phyloP scores from a whole-genome alignment of 495 filamentous ascomycete genomes.

The Chaetomium fimeti region DNA sequence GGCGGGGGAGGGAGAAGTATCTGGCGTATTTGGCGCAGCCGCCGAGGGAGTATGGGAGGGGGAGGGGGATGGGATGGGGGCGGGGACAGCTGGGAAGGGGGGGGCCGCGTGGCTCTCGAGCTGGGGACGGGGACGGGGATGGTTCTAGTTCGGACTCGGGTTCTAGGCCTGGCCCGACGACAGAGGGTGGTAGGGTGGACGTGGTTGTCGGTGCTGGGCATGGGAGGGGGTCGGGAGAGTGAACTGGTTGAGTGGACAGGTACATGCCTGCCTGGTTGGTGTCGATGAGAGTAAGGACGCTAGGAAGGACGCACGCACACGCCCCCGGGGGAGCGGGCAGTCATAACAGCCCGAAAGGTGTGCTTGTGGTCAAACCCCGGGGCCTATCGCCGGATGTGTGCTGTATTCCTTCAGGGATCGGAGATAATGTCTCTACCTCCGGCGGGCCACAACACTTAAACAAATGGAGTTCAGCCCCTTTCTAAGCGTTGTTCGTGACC shows the following conservation, averaged over 20 bases:
- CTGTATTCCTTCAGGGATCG: not conserved
- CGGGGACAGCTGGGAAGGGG: no score
- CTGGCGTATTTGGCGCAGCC: no score
- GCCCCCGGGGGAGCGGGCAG: no score
- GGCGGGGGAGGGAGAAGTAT: no score
- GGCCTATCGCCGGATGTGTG: not conserved
- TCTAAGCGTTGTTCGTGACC: not conserved
- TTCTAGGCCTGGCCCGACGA: not conserved
- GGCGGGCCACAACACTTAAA: not conserved
- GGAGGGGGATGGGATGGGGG: not conserved
- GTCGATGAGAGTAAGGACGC: no score
- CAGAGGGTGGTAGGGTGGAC: not conserved
- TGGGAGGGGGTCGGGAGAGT: not conserved
- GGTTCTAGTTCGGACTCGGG: not conserved
- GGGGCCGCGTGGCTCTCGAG: not conserved
- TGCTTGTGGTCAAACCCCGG: not conserved
- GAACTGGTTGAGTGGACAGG: no score
- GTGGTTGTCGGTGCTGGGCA: not conserved
- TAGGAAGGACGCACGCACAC: no score
- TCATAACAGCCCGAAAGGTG: no score
- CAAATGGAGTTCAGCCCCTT: not conserved
- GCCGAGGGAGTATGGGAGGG: no score
- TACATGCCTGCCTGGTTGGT: no score
- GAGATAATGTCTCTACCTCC: slow-evolving; percentile 1
- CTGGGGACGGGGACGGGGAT: no score